These are phyloP conservation scores for Acanthamoeba castellanii DNA, from an alignment of 208 protist species.

Conservation along the genomic window DNA sequence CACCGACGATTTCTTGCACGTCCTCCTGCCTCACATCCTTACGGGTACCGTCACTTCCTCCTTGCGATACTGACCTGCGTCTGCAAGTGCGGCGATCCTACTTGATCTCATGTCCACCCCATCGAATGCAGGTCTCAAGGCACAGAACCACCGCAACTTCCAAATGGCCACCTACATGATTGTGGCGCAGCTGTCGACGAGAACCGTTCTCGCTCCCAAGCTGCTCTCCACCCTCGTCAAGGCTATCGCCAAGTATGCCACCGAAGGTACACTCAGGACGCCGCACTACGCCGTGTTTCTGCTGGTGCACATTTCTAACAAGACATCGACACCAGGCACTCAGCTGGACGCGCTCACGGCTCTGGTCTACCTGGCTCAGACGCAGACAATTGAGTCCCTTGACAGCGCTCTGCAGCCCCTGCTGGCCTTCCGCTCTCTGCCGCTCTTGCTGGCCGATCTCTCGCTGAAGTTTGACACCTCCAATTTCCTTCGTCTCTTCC, in stretches of 20 bases:
- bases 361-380: constrained; percentile 62
- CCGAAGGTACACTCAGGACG: not conserved
- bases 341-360: constrained; percentile 21
- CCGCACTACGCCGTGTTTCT: no score
- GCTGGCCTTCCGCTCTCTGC: constrained; percentile 14
- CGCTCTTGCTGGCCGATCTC: constrained; percentile 10
- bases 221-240: constrained; percentile 64
- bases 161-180: constrained; percentile 76
- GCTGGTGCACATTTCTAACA: not conserved
- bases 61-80: no score
- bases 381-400: constrained; percentile 47
- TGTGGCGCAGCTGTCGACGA: constrained; percentile 71
- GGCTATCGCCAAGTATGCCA: constrained; percentile 56
- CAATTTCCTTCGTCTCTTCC: constrained; percentile 68
- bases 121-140: not conserved
- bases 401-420: not conserved
- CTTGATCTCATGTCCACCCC: not conserved
- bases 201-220: not conserved
- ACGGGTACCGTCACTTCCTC: not conserved
- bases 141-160: constrained; percentile 54
- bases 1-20: constrained; percentile 53
- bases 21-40: constrained; percentile 75
- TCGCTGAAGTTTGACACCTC: constrained; percentile 30
- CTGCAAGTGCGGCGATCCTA: not conserved
- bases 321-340: not conserved